These are phyloP conservation scores for Hanseniaspora occidentalis DNA, from an alignment of 805 yeast species.

Conservation along the genomic window DNA sequence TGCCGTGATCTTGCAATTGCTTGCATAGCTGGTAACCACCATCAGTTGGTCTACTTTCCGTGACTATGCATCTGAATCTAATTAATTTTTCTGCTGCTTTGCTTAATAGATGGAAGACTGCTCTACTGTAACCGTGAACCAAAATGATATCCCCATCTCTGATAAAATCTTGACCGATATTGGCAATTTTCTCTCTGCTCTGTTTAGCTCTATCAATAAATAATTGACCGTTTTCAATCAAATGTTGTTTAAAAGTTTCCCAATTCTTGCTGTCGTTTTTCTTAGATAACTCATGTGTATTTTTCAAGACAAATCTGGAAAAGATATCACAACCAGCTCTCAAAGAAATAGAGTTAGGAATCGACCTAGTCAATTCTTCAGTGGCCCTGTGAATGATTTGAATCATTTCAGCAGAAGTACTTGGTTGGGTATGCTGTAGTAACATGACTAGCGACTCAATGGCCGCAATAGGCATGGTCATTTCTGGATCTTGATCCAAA, in stretches of 20 bases:
- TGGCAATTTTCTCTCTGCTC: slow-evolving; percentile 78
- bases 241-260: slow-evolving; percentile 81
- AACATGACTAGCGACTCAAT: slow-evolving; percentile 86
- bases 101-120: slow-evolving; percentile 62
- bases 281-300: slow-evolving; percentile 45
- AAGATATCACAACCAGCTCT: slow-evolving; percentile 97
- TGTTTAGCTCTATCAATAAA: slow-evolving; percentile 87
- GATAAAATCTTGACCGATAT: slow-evolving; percentile 76
- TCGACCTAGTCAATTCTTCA: slow-evolving; percentile 56
- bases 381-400: slow-evolving; percentile 69
- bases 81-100: slow-evolving; percentile 68
- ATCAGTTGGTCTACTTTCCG: slow-evolving; percentile 82
- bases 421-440: slow-evolving; percentile 70
- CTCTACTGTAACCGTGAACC: slow-evolving; percentile 87
- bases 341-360: slow-evolving; percentile 83
- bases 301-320: slow-evolving; percentile 83
- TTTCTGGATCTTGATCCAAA: slow-evolving; percentile 81
- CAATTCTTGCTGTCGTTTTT: slow-evolving; percentile 55
- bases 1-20: slow-evolving; percentile 51
- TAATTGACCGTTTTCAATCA: slow-evolving; percentile 87
- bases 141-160: slow-evolving; percentile 85
- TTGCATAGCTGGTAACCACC: slow-evolving; percentile 66
- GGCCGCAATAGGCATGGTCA: slow-evolving; percentile 99
- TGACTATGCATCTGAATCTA: slow-evolving; percentile 80
- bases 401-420: slow-evolving; percentile 88